A percentile compares a stretch with the other conserved stretches of the same genome.
These are phyloP conservation scores for Hyphopichia homilentoma DNA, from an alignment of 805 yeast species.

Conservation along the genomic window DNA sequence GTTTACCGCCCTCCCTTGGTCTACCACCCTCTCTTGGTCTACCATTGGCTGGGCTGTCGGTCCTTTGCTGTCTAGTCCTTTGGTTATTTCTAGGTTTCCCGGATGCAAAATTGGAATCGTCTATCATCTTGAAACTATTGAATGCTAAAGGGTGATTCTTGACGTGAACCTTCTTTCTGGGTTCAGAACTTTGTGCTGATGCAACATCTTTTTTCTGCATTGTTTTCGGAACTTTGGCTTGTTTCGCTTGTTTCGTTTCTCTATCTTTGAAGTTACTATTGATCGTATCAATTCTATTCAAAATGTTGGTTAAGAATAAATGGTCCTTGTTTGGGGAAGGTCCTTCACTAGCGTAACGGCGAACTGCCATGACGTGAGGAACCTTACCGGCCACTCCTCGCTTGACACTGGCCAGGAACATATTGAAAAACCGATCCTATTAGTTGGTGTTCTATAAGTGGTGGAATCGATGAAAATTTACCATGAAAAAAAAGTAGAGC, in stretches of 20 bases:
- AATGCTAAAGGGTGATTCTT: slow-evolving; percentile 2
- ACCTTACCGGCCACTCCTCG: slow-evolving; percentile 8
- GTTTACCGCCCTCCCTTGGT: not conserved
- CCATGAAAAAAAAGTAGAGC: too few species aligned
- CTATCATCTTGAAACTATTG: not conserved
- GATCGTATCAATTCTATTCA: slow-evolving; percentile 35
- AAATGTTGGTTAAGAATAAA: slow-evolving; percentile 30
- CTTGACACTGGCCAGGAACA: slow-evolving; percentile 8
- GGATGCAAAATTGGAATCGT: not conserved
- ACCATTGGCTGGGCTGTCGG: not conserved
- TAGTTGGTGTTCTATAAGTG: too few species aligned
- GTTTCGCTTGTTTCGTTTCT: not conserved
- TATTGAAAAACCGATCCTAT: too few species aligned
- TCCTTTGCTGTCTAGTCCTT: not conserved
- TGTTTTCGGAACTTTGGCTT: not conserved
- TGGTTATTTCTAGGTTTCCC: too few species aligned
- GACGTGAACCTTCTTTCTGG: not conserved
- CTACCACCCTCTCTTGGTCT: not conserved
- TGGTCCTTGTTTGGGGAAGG: slow-evolving; percentile 7
- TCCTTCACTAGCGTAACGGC: slow-evolving; percentile 1
- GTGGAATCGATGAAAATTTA: too few species aligned
- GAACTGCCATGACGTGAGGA: slow-evolving; percentile 7
- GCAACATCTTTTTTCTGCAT: not conserved
- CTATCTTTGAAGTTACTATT: too few species aligned
- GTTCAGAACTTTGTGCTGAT: not conserved